Base-by-base conservation (phyloP, 202 grass and related monocot species). In the Panicum hallii region DNA sequence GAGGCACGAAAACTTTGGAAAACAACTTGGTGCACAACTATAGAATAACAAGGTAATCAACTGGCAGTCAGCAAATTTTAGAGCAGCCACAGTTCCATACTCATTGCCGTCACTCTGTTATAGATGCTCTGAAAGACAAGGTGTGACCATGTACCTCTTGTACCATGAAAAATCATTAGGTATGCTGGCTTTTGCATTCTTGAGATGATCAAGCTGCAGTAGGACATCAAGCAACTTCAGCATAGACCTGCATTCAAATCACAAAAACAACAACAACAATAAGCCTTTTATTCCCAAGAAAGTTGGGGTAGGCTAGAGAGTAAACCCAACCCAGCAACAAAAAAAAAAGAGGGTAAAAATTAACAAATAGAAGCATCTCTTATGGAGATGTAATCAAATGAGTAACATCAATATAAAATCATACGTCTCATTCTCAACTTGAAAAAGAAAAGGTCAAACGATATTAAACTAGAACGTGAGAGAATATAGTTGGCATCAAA, bases 131-230 rank as follows among this genome's bases (percentile, higher is more conserved):
- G 65, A 71, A 61, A 57, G 74, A 45, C 15, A 88, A 67, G 38
- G 57, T 34, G 47, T 80, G 50, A 74, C 11, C 52, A 79, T 82
- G 47, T 95, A 98, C 96, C 96, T 98, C 79, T 98, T 98, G 75
- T 98, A 98, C 93, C 96, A 98, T 84, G 96, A 92, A 93, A 98
- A 98, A 86, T 98, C 96, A 92, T 98, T 98, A 72, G 96, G 96
- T 82, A 98, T 95, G 89, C 96, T 98, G 84, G 96, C 93, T 92
- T 98, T 98, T 87, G 96, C 93, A 88, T 98, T 98, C 81, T 98
- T 98, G 50, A 98, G 93, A 94, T 98, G 96, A 94, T 98, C 96
- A 3, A 98, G 96, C 88, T 98, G 96, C 68, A 98, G 83, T 71
- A 98, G 86, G 79, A 98, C 88, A 82, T 98, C 96, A 60, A 98